Conservation (phyloP, 805 yeast genomes). For the Saccharomycopsis fermentans region DNA sequence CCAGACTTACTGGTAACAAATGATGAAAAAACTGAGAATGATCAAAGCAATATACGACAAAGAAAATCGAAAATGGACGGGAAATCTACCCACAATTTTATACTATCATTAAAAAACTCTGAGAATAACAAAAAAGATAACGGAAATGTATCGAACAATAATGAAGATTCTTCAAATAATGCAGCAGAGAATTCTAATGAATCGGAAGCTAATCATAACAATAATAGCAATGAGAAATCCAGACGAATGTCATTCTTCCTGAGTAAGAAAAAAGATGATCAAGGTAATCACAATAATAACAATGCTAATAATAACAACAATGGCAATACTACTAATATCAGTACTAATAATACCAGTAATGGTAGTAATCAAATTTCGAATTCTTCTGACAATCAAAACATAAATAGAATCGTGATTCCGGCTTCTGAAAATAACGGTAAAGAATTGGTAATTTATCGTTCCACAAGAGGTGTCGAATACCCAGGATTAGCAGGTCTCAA, state of each 20-base stretch:
- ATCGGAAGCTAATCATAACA: constrained; percentile 6
- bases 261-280: constrained; percentile 21
- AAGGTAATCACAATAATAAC: constrained; percentile 6
- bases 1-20: constrained; percentile 20
- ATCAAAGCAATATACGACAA: constrained; percentile 1
- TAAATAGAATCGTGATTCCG: constrained; percentile 17
- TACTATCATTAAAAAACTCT: constrained; percentile 12
- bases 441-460: not conserved
- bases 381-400: constrained; percentile 10
- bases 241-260: constrained; percentile 24
- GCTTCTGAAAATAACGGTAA: constrained; percentile 17
- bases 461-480: constrained; percentile 18
- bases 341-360: constrained; percentile 5
- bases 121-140: constrained; percentile 11
- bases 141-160: constrained; percentile 15
- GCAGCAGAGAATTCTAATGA: constrained; percentile 3
- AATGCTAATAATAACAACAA: not conserved
- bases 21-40: not conserved
- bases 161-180: not conserved
- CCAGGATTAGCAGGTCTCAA: constrained; percentile 24
- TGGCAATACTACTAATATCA: constrained; percentile 2
- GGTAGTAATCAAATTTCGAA: constrained; percentile 2
- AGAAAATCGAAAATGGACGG: constrained; percentile 35
- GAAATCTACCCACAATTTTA: constrained; percentile 30
- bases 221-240: constrained; percentile 14